Evolutionary conservation across 805 yeast genomes (phyloP), one percentile per base, ranked within the genome.

Genomic region (Starmerella gropengiesseri): DNA sequence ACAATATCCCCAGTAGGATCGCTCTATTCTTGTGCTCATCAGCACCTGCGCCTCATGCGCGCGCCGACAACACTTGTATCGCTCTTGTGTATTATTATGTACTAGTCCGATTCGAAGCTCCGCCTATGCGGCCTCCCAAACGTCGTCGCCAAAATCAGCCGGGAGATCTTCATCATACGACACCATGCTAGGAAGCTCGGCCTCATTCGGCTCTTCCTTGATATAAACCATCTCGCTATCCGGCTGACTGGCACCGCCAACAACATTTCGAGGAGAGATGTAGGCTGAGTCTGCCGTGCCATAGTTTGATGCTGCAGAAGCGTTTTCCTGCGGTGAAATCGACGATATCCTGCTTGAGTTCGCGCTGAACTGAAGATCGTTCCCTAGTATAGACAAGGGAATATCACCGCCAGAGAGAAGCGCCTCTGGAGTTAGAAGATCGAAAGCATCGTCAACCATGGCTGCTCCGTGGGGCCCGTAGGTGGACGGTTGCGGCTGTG

Each of bases 331-430:
- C 7, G 37, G 37, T 16, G 37, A 34, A 5, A 34, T 17, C 14
- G 37, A 34, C 13, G 37, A 34, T n/a, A 34, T 22, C 21, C 37
- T 28, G n/a, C 37, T 34, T 16, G 37, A 34, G 37, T 34, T 34
- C n/a, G 37, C 37, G n/a, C 37, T 34, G 28, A 34, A 34, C 14
- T 28, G 9, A 28, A 34, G 13, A 5, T 34, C 37, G 12, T 34
- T 34, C 7, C 29, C 29, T 11, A 34, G 13, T 4, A 34, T 34
- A 7, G 29, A 11, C 9, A 29, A 7, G 5, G 37, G 37, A 4
- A 34, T 22, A 6, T 34, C 37, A 3, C 37, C 37, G 5, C 37
- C 37, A 3, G 37, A 22, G 7, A 34, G 29, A 5, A 34, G 37
- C 20, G 28, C 37, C 9, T 34, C 37, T 7, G 37, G 37, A 4